Conservation (phyloP, 805 yeast genomes). For the Yamadazyma akitaensis region DNA sequence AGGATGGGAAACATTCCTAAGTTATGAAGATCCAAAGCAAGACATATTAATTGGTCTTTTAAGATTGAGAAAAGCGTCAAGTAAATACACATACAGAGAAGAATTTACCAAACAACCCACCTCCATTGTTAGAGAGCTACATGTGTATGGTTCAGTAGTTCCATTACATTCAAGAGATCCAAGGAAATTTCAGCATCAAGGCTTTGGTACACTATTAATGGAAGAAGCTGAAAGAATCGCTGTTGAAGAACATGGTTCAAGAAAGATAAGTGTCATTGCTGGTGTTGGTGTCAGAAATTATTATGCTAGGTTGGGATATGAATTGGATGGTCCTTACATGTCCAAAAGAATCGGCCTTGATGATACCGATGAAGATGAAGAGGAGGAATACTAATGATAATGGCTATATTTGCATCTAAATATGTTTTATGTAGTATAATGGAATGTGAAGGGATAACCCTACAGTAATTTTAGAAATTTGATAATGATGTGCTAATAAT, state of each 20-base stretch:
- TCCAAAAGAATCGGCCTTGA: slow-evolving; percentile 47
- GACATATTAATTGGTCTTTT: slow-evolving; percentile 91
- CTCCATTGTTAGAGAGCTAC: slow-evolving; percentile 93
- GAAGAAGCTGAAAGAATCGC: slow-evolving; percentile 98
- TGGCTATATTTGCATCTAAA: background rate
- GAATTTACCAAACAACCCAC: slow-evolving; percentile 83
- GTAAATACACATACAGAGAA: slow-evolving; percentile 84
- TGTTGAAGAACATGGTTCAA: slow-evolving; percentile 88
- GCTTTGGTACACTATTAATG: slow-evolving; percentile 95
- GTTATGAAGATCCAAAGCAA: slow-evolving; percentile 95
- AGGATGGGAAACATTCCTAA: slow-evolving; percentile 96
- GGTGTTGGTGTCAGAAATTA: slow-evolving; percentile 98
- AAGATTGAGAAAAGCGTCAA: slow-evolving; percentile 82
- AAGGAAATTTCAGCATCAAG: slow-evolving; percentile 97
- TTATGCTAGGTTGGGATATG: slow-evolving; percentile 88
- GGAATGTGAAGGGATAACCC: background rate
- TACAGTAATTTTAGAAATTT: background rate
- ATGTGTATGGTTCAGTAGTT: slow-evolving; percentile 96
- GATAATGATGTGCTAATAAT: background rate
- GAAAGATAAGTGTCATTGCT: slow-evolving; percentile 87
- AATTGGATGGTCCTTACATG: slow-evolving; percentile 95
- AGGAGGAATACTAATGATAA: slow-evolving; percentile 6
- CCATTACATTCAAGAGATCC: slow-evolving; percentile 97
- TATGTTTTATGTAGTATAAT: slow-evolving; percentile 3
- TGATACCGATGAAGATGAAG: slow-evolving; percentile 7